These are phyloP conservation scores for Plenodomus biglobosus DNA, from an alignment of 2,329 filamentous ascomycete species.

Conservation along the genomic window DNA sequence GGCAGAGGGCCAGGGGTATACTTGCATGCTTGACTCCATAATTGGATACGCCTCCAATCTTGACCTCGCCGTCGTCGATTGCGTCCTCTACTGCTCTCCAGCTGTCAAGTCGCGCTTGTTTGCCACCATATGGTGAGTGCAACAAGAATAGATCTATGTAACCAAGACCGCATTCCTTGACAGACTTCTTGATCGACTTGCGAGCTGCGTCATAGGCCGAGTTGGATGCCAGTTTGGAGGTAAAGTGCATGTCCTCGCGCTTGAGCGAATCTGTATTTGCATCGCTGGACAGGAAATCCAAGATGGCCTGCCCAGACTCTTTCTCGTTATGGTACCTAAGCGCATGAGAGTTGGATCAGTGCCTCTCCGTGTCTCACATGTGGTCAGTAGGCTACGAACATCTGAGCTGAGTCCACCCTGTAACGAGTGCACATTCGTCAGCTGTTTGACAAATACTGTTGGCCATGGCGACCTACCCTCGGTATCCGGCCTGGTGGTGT, in stretches of 20 bases:
- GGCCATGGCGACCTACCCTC: conserved; percentile 39
- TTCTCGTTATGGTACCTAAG: conserved; percentile 65
- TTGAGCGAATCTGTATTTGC: conserved; percentile 56
- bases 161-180: conserved; percentile 66
- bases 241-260: conserved; percentile 75
- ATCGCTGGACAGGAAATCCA: conserved; percentile 54
- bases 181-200: conserved; percentile 64
- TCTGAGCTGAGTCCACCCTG: conserved; percentile 62
- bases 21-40: conserved; percentile 73
- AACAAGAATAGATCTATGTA: conserved; percentile 81
- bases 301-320: conserved; percentile 67
- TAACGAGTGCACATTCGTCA: conserved; percentile 20
- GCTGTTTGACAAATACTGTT: conserved; percentile 17
- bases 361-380: neutral
- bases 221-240: conserved; percentile 73
- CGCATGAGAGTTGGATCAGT: neutral
- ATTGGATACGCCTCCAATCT: conserved; percentile 74
- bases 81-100: conserved; percentile 80
- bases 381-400: conserved; percentile 35
- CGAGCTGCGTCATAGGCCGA: conserved; percentile 68
- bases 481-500: conserved; percentile 48
- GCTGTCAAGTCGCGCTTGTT: conserved; percentile 65
- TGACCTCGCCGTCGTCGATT: conserved; percentile 69
- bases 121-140: conserved; percentile 77
- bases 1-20: conserved; percentile 9